Conservation (phyloP, 2,329 filamentous ascomycete genomes). For the Pyrenophora graminea region DNA sequence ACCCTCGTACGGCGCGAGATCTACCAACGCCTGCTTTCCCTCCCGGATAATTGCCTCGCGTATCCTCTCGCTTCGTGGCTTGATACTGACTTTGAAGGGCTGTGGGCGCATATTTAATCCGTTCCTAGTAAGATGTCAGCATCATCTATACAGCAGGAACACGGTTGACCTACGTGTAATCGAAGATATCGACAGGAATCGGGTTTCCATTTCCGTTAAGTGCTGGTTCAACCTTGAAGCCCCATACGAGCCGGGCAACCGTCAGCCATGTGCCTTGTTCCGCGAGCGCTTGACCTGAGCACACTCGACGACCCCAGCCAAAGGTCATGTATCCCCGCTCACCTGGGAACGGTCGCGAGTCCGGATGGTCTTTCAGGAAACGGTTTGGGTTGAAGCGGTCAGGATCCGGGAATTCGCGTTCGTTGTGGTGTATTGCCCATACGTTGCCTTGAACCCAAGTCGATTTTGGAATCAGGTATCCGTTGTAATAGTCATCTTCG, state of each 20-base stretch:
- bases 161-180: constrained; percentile 53
- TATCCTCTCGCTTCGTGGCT: constrained; percentile 56
- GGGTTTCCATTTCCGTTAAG: constrained; percentile 50
- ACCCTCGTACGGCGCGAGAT: constrained; percentile 58
- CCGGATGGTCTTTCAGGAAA: constrained; percentile 36
- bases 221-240: constrained; percentile 56
- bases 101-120: constrained; percentile 63
- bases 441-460: constrained; percentile 48
- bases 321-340: constrained; percentile 61
- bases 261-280: constrained; percentile 66
- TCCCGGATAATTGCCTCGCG: constrained; percentile 57
- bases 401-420: constrained; percentile 44
- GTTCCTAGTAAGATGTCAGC: constrained; percentile 47
- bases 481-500: constrained; percentile 45
- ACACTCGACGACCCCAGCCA: constrained; percentile 61
- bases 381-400: constrained; percentile 43
- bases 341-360: constrained; percentile 37
- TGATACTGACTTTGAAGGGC: constrained; percentile 60
- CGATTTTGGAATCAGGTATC: constrained; percentile 46
- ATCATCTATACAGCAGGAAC: not conserved
- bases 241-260: constrained; percentile 62
- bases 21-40: constrained; percentile 56
- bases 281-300: constrained; percentile 62
- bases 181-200: constrained; percentile 61
- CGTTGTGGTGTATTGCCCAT: constrained; percentile 50